Base-by-base conservation (phyloP, 2,329 filamentous ascomycete species). In the Colletotrichum endophyticum region DNA sequence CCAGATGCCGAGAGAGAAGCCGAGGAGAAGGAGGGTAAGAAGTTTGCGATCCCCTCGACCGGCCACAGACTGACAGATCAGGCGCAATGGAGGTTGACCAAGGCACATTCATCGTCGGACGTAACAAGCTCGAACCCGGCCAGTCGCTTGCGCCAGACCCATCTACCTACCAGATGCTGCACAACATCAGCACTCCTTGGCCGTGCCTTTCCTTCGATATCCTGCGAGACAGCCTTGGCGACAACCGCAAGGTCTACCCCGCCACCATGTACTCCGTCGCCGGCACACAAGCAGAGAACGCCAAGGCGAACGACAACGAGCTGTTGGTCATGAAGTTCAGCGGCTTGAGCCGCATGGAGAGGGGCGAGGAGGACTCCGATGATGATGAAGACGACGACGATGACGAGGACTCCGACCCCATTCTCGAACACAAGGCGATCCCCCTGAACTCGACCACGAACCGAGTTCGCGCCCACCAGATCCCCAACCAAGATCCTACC, bases 141-240 rank as follows among this genome's bases (percentile, higher is more conserved):
- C 96, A 99, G 88, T 96, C 95, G 7, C 91, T 99, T 73, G 93
- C 96, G 5, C 96, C 97, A 16, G 97, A 99, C 86, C 90, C 95
- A 75, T 95, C 95, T n/a, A 96, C 96, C 8, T 99, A 99, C 88
- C 94, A 98, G 84, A 98, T 99, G 96, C 92, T 99, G 76, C 97
- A 99, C 89, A 95, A 93, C 77, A 91, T 99, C 78, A 97, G 94
- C 85, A 96, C 96, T 9, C 96, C 96, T 2, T 99, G 97, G 97
- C 97, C 97, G 5, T 99, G 97, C 84, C 91, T 99, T 19, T 99
- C 96, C 3, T 98, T 98, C 86, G 97, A 99, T 84, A 94, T 99
- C 76, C 86, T 99, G 78, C 93, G 91, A 81, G 97, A 99, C 86
- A 89, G 90, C 69, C 91, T 99, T 22, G 97, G 97, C 79, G 94